Evolutionary conservation across 331 rosid species (phyloP), one percentile per base, ranked within the genome.

Genomic region (Quercus lobata): DNA sequence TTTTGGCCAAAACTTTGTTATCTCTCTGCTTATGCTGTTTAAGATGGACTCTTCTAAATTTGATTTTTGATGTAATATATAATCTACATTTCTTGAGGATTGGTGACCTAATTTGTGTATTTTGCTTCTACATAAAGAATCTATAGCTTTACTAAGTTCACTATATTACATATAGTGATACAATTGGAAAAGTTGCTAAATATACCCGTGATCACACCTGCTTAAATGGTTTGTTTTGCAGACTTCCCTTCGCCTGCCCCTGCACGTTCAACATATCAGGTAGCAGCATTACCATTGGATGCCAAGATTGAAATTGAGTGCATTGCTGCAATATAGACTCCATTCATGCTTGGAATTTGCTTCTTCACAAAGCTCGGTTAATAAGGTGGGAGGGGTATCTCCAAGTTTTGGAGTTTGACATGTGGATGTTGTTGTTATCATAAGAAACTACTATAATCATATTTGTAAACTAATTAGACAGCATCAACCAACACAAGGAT

Each of bases 301-400:
- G 97, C 94, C 32, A 93, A 89, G 91, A 90, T 93, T 24, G 98
- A 93, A 86, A 91, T 90, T 14, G 98, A 91, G 88, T 93, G 97
- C 83, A 87, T 93, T 41, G 98, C 95, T 61, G 78, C 92, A 7
- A 73, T 90, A 58, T 91, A 35, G 85, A 73, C 49, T 69, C 7
- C 65, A 14, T 22, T 37, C 29, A 53, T 49, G 57, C 22, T 54
- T 34, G 15, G 24, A 3, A 32, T 22, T 17, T 17, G 10, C 71
- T 9, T 17, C 49, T 66, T 66, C 49, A 34, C 25, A 68, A 72
- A 34, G 58, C 71, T 44, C 55, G 2, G 65, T 29, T 82, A 82
- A 85, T 80, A 85, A 88, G 60, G 69, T 77, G 65, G 76, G 71
- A 61, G 79, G 74, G 77, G 34, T 72, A 44, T 78, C 61, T 29